Evolutionary conservation across 139 green algal species (phyloP).

Genomic region (Bryopsis sp.): DNA sequence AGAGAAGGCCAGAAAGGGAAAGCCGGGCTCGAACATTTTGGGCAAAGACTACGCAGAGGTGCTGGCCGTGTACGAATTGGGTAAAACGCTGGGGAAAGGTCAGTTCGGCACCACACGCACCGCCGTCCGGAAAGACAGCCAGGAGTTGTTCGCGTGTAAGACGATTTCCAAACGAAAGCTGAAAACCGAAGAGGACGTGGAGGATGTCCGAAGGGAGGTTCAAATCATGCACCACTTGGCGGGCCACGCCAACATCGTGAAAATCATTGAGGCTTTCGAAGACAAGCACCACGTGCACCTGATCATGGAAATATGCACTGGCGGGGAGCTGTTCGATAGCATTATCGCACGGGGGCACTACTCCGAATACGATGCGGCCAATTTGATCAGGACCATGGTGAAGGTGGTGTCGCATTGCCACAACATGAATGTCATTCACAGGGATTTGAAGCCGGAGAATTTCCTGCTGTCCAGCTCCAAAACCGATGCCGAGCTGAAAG

Average conservation of each 20-base stretch:
- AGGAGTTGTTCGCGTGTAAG: conserved; percentile 73
- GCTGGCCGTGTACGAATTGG: conserved; percentile 29
- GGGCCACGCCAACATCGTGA: conserved; percentile 42
- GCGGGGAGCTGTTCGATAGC: conserved; percentile 95
- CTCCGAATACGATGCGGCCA: conserved; percentile 64
- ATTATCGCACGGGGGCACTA: conserved; percentile 82
- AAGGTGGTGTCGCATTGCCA: conserved; percentile 83
- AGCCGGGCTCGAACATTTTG: conserved; percentile 2
- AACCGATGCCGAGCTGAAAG: conserved; percentile 50
- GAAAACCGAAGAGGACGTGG: conserved; percentile 75
- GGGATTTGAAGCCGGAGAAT: conserved; percentile 85
- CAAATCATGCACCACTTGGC: conserved; percentile 59
- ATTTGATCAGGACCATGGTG: conserved; percentile 43
- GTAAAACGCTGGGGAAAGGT: conserved; percentile 51
- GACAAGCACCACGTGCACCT: conserved; percentile 78
- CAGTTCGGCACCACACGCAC: conserved; percentile 59
- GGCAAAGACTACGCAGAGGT: neutral
- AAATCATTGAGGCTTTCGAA: conserved; percentile 61
- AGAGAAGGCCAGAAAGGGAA: too few relatives aligned
- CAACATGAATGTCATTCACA: conserved; percentile 85
- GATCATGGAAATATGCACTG: conserved; percentile 78
- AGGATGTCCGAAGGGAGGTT: conserved; percentile 91
- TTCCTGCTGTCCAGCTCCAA: conserved; percentile 69
- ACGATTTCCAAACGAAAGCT: conserved; percentile 92
- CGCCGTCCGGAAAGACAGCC: conserved; percentile 31